These are phyloP conservation scores for Metrosideros polymorpha DNA, from an alignment of 441 rosid species.

Conservation along the genomic window DNA sequence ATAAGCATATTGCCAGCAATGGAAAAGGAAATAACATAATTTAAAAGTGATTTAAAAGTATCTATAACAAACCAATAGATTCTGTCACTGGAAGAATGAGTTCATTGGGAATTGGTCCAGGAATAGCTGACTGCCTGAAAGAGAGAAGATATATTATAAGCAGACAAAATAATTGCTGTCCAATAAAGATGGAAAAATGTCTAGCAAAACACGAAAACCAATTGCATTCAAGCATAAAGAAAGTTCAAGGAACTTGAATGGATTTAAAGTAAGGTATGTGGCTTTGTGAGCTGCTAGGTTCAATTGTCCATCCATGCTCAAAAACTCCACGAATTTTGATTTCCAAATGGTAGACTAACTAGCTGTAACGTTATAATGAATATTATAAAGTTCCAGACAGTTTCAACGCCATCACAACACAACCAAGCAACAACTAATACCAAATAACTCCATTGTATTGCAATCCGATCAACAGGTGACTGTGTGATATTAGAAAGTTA, in stretches of 20 bases:
- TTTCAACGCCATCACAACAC: not conserved
- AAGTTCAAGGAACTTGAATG: not conserved
- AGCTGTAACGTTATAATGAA: not conserved
- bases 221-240: not conserved
- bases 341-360: not conserved
- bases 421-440: not conserved
- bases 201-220: not conserved
- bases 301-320: not conserved
- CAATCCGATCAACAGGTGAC: not conserved
- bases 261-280: not conserved
- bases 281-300: not conserved
- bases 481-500: not conserved
- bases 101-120: constrained; percentile 94
- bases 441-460: not conserved
- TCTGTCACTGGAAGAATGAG: constrained; percentile 76
- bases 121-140: constrained; percentile 86
- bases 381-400: not conserved
- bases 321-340: not conserved
- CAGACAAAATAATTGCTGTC: not conserved
- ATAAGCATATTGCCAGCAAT: not conserved
- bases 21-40: not conserved
- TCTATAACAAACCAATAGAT: constrained; percentile 62
- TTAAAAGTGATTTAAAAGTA: constrained; percentile 7
- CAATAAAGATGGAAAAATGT: not conserved
- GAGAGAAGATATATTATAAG: constrained; percentile 1